Evolutionary conservation across 2,329 filamentous ascomycete genomes (phyloP).

Genomic region (Didymella exigua): DNA sequence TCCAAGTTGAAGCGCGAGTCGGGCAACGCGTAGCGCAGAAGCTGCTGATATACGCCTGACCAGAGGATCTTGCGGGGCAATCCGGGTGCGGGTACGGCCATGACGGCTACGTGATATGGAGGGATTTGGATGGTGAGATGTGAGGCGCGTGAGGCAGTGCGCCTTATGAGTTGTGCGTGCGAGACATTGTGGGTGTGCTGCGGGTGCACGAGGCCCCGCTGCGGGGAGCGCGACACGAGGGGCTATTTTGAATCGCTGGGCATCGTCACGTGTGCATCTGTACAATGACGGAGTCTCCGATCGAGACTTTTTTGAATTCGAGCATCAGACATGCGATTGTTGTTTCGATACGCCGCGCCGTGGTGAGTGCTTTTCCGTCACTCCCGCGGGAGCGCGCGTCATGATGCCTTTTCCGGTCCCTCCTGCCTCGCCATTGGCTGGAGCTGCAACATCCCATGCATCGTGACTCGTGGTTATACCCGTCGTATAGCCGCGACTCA

Average conservation of each 20-base stretch:
- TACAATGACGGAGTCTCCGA: neutral
- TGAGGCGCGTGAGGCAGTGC: neutral
- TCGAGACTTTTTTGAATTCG: neutral
- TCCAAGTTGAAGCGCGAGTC: slow-evolving; percentile 54
- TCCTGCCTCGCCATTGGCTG: neutral
- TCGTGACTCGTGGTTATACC: slow-evolving; percentile 9
- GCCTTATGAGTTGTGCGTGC: neutral
- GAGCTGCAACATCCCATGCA: neutral
- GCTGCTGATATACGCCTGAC: slow-evolving; percentile 42
- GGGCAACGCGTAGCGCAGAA: slow-evolving; percentile 49
- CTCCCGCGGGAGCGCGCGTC: slow-evolving; percentile 7
- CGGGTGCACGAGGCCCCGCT: slow-evolving; percentile 5
- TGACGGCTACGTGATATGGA: slow-evolving; percentile 5
- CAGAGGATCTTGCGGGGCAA: slow-evolving; percentile 31
- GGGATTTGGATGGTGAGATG: neutral
- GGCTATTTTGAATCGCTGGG: neutral
- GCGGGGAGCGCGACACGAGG: slow-evolving; percentile 1
- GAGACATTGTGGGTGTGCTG: neutral
- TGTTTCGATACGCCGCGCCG: neutral
- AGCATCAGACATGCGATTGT: neutral
- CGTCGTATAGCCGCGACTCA: slow-evolving; percentile 9
- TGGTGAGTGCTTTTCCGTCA: slow-evolving; percentile 5
- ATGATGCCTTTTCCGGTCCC: slow-evolving; percentile 6
- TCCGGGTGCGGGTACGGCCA: slow-evolving; percentile 22
- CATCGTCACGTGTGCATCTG: neutral